Base-by-base conservation (phyloP, 1,139 yeast genomes). In the Geotrichum bryndzae region DNA sequence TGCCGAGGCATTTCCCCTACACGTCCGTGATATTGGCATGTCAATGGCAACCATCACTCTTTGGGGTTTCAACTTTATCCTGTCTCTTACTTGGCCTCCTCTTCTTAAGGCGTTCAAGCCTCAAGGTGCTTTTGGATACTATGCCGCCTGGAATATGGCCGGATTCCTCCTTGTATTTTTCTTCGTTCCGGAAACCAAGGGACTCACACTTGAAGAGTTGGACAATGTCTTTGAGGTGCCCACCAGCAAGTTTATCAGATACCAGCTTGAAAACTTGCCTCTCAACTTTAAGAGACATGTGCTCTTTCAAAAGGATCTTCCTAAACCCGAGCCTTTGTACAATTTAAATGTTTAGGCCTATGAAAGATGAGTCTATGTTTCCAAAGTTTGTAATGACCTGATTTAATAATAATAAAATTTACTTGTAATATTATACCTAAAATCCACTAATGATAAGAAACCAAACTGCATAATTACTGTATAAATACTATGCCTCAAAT, bases 51-150 rank as follows among this genome's bases (percentile, higher is more conserved):
- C 94, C 38, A 88, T 92, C 31, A 86, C 91, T 22, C 81, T 90
- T 73, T 90, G 96, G 95, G 87, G 88, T 72, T 88, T 89, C 80
- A 88, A 88, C 73, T 88, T 89, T 68, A 78, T 90, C 57, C 80
- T 90, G 64, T 88, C 96, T 13, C 81, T 89, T 65, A 87, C 96
- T 1, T 90, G 95, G 94, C 96, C 96, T 51, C 78, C 89, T 52
- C 76, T 90, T 71, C 75, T 82, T 64, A 81, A 76, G 58, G 85
- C 88, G 0, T 85, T 90, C 76, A 84, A 82, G 58, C 82, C 90
- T 2, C 88, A 86, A 65, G 96, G 96, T 72, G 96, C 96, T 1
- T 90, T 90, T 73, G 90, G 94, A 15, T 90, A 85, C 81, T 90
- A 89, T 70, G 96, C 96, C 0, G 96, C 88, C 13, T 88, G 96